Evolutionary conservation across 148 eudicot species (phyloP), one percentile per base, ranked within the genome.

Genomic region (Mesembryanthemum crystallinum): DNA sequence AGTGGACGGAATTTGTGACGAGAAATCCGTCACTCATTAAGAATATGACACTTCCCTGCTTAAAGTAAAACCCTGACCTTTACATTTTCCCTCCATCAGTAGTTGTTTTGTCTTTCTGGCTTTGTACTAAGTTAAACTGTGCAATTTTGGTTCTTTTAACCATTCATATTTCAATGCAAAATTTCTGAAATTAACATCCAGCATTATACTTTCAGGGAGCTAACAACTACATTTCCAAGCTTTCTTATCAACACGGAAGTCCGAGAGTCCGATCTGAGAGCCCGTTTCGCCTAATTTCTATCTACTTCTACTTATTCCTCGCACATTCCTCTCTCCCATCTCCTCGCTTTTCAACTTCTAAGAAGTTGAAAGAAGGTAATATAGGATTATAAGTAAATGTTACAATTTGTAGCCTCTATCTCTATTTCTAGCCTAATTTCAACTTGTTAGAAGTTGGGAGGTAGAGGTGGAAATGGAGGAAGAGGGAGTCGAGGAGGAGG

Each of bases 181-280:
- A n/a, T 47, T 67, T 28, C 39, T 47, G 55, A 9, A 17, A 7
- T 15, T n/a, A 37, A 30, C 11, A 29, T 63, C 52, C 18, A 49
- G 63, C 54, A 37, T 27, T 78, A 7, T 64, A 54, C 71, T 72
- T 77, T 20, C 87, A 92, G 92, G 91, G 91, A 90, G 60, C 64
- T 92, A 61, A 87, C 92, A 67, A 74, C 75, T 29, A 85, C 89
- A 73, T 92, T 92, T 79, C 97, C 92, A 64, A 82, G 84, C 81
- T 92, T 90, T 75, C 79, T 87, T 67, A 39, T 80, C 45, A 75
- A 33, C 55, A 71, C 61, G 54, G 69, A 74, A 78, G 78, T 66
- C 39, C 30, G 54, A 54, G 85, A 82, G 66, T 70, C 73, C 11
- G 85, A 78, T 78, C 72, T 73, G 51, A 59, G 37, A 15, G 25